Conservation (phyloP, 345 rosid species). For the Cardamine occulta region DNA sequence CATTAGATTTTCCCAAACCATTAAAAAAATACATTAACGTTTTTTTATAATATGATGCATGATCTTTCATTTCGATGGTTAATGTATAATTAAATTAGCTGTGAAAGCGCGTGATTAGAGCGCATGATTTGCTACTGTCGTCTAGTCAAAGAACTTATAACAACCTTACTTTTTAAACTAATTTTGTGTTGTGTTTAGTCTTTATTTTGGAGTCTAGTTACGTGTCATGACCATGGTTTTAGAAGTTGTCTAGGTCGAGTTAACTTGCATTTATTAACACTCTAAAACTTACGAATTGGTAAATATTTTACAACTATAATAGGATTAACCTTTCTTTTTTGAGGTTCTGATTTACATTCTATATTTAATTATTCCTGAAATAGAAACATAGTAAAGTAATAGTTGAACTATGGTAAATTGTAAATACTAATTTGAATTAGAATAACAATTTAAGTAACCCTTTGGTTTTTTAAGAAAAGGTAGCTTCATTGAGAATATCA, state of each 20-base stretch:
- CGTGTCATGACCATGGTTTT: not conserved
- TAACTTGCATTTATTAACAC: not conserved
- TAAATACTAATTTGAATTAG: not conserved
- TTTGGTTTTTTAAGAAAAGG: not conserved
- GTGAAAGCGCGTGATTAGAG: conserved; percentile 35
- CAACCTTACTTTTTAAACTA: not conserved
- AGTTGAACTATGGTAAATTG: not conserved
- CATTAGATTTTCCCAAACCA: not conserved
- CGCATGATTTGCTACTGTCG: conserved; percentile 25
- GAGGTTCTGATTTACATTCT: not conserved
- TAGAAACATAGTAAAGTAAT: not conserved
- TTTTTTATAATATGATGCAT: not conserved
- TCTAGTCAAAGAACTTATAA: conserved; percentile 12
- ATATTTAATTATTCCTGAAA: not conserved
- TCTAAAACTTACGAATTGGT: not conserved
- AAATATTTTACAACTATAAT: not conserved
- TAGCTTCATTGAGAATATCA: conserved; percentile 20
- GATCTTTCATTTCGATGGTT: conserved; percentile 12
- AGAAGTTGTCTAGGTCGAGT: conserved; percentile 8
- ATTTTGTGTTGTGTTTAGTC: conserved; percentile 17
- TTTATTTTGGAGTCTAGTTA: not conserved
- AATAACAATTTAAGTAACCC: not conserved
- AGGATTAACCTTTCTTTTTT: conserved; percentile 5
- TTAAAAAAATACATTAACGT: not conserved
- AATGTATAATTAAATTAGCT: conserved; percentile 20